Base-by-base conservation (phyloP, 495 filamentous ascomycete species). In the Immersiella caudata region DNA sequence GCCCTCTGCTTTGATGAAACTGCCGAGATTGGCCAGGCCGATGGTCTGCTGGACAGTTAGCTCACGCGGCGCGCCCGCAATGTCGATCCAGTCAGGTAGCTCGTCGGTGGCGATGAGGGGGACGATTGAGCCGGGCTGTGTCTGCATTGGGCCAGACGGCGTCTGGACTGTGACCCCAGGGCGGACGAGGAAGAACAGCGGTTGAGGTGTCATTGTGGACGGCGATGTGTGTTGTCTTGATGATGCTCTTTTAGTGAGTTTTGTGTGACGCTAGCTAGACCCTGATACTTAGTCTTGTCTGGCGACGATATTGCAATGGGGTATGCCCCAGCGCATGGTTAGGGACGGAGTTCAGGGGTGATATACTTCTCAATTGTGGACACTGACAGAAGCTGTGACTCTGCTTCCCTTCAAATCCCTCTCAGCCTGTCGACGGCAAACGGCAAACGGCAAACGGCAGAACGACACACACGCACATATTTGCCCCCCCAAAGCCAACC, bases 91-190 rank as follows among this genome's bases (percentile, higher is more conserved):
- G 6, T 72, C 73, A 0, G 80, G 82, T 0, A 85, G 78, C 68
- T 84, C 78, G 64, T 83, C 82, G 12, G 79, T 72, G 0, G 80
- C 73, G 22, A 84, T 73, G 21, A 84, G 76, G 0, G 81, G 82
- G 14, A 83, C 80, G 27, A 81, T 73, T 21, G 76, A 70, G 0
- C 78, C 69, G 8, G 74, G 76, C 5, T 75, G 36, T 1, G 3
- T 55, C 9, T 70, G 67, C 14, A 71, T 27, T 26, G 40, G 57
- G 51, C 71, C 73, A 1, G 66, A 67, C 0, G 62, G 64, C 14
- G 66, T 68, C 52, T 68, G 59, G 22, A 54, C 62, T 1, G 66
- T 68, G 24, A 62, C 52, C 20, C 57, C 58, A 11, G 75, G 79
- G 2, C 80, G 75, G 64, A 79, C 76, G 26, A 84, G 49, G 65